Evolutionary conservation across 352 stramenopile species (phyloP), one percentile per base, ranked within the genome.

Genomic region (Globisporangium iwayamae): DNA sequence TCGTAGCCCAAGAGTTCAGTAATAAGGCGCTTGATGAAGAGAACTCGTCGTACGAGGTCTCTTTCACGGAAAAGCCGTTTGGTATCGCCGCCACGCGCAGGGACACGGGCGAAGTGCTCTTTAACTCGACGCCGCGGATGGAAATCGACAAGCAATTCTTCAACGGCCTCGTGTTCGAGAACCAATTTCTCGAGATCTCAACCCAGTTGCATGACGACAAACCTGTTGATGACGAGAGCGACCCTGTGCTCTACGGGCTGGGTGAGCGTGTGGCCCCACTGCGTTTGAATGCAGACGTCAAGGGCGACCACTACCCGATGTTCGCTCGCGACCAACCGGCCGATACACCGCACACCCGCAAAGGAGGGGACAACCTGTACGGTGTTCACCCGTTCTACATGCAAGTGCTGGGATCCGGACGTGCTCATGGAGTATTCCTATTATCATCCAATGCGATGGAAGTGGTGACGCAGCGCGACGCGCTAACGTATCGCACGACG

Each of bases 371-470:
- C 55, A 96, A 96, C 57, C 66, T 90, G 28, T 92, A 90, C 25
- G 84, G 85, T 7, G 80, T 93, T 1, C 86, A 96, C 51, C 89
- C 89, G 13, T 85, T 95, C 56, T 90, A 92, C 58, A 22, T 96
- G 46, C 78, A 90, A 25, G 34, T 88, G 9, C 60, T 76, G 0
- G 34, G 69, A 0, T 78, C 72, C 3, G 75, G 84, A 0, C 65
- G 50, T 46, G 78, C 89, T 0, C 84, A 96, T 41, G 90, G 89
- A 4, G 63, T 93, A 18, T 94, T 94, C 41, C 61, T 97, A 55
- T 63, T 83, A 1, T 92, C 88, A 41, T 89, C 83, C 0, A 96
- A 96, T 45, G 90, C 86, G 1, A 94, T 97, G 82, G 90, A 97
- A 64, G 84, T 93, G 2, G 72, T 91, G 36, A 75, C 83, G 20